phyloP scores from a whole-genome alignment of 1,284 basidiomycete species.

The Volvariella volvacea region DNA sequence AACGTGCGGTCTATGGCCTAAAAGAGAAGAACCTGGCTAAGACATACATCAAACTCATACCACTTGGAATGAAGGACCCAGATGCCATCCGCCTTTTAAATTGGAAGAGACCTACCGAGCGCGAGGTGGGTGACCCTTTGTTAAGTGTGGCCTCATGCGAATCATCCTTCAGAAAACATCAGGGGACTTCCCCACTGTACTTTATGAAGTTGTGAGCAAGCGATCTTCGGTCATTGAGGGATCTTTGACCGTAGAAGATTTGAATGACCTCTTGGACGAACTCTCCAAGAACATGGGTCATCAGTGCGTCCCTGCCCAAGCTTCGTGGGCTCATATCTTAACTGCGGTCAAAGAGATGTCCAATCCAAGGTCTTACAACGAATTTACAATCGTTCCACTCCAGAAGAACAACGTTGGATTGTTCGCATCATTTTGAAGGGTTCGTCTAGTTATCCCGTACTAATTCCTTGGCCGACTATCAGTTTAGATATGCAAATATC shows the following conservation, averaged over 20 bases:
- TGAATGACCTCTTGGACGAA: constrained; percentile 77
- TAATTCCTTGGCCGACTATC: constrained; percentile 4
- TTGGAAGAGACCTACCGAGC: constrained; percentile 83
- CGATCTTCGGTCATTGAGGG: constrained; percentile 80
- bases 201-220: constrained; percentile 79
- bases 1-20: constrained; percentile 83
- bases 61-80: constrained; percentile 68
- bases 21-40: constrained; percentile 92
- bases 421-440: constrained; percentile 91
- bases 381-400: constrained; percentile 72
- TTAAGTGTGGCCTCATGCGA: constrained; percentile 2
- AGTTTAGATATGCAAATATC: constrained; percentile 67
- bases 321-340: neutral
- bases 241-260: constrained; percentile 67
- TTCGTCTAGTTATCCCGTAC: constrained; percentile 16
- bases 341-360: constrained; percentile 42
- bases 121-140: constrained; percentile 39
- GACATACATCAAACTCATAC: constrained; percentile 83
- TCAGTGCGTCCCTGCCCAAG: constrained; percentile 35
- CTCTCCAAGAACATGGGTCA: constrained; percentile 64
- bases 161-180: constrained; percentile 48
- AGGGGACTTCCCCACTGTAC: constrained; percentile 82
- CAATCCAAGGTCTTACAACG: constrained; percentile 72
- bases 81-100: constrained; percentile 77
- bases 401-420: constrained; percentile 88